Base-by-base conservation (phyloP, 2,329 filamentous ascomycete genomes). In the Penicillium sp. region DNA sequence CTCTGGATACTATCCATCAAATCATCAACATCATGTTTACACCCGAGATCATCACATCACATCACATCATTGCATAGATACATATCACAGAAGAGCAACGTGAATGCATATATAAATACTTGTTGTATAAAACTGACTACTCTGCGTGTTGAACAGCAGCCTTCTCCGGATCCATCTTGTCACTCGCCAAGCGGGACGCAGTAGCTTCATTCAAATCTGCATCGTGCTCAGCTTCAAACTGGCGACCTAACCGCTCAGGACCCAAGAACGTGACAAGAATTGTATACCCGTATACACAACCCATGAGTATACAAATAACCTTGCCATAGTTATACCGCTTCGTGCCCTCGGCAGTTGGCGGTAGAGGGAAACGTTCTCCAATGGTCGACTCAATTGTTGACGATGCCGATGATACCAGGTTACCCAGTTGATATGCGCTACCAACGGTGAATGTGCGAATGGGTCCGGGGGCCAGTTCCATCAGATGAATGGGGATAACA, bases 241-340 rank as follows among this genome's bases (percentile, higher is more conserved):
- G 71, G 5, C 73, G 67, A n/a, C 73, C 74, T 28, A 78, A 60
- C 47, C 73, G 71, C 66, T 82, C 79, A 0, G 79, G 79, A 1
- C 79, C 79, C 3, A 78, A 60, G 24, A 77, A 66, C 23, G 74
- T 76, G 52, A 76, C 57, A 2, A 86, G 8, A 59, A 86, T 83
- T 5, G 80, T 75, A 66, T 85, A 86, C 1, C 74, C 81, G 64
- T 78, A 96, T 1, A 95, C 90, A 63, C 87, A 91, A 1, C 81
- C 91, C 88, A 96, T 91, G 74, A 96, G 96, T 66, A 95, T 94
- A 67, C 87, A 90, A 61, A 96, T 93, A 9, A 95, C 90, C 64
- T 86, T 86, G 40, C 90, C 90, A 63, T 95, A 95, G 58, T 90
- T 76, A 70, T 87, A 90, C 3, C 87, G 77, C 47, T 73, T 70